A percentile compares a stretch with the other conserved stretches of the same genome.
Conservation (phyloP, 179 eudicot species). For the Drosera spatulata region DNA sequence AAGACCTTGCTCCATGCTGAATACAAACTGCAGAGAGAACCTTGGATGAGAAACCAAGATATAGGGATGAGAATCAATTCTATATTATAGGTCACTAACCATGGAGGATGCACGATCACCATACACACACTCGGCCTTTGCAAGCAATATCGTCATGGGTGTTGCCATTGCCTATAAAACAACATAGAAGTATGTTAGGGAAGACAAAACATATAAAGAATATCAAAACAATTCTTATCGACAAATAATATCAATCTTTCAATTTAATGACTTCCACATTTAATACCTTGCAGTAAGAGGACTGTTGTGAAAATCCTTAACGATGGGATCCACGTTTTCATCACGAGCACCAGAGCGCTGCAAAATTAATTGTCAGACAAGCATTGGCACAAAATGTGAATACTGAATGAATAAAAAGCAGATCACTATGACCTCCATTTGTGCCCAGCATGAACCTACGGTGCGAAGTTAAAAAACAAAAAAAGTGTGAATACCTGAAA, state of each 20-base stretch:
- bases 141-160: slow-evolving; percentile 78
- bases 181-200: not conserved
- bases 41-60: slow-evolving; percentile 4
- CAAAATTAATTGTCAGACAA: not conserved
- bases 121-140: slow-evolving; percentile 34
- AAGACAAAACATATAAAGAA: no score
- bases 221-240: no score
- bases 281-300: slow-evolving; percentile 87
- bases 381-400: no score
- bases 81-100: slow-evolving; percentile 34
- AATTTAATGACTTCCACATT: not conserved
- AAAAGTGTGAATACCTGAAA: slow-evolving; percentile 54
- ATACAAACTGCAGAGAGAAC: slow-evolving; percentile 52
- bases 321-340: slow-evolving; percentile 78
- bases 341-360: slow-evolving; percentile 97
- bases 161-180: slow-evolving; percentile 58
- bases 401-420: no score
- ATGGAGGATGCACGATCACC: slow-evolving; percentile 80
- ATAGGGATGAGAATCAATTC: not conserved
- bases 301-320: slow-evolving; percentile 71
- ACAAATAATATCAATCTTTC: no score
- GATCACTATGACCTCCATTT: no score
- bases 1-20: slow-evolving; percentile 96
- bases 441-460: no score
- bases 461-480: not conserved